Base-by-base conservation (phyloP, 805 yeast species). In the Soucietia sequanensis region DNA sequence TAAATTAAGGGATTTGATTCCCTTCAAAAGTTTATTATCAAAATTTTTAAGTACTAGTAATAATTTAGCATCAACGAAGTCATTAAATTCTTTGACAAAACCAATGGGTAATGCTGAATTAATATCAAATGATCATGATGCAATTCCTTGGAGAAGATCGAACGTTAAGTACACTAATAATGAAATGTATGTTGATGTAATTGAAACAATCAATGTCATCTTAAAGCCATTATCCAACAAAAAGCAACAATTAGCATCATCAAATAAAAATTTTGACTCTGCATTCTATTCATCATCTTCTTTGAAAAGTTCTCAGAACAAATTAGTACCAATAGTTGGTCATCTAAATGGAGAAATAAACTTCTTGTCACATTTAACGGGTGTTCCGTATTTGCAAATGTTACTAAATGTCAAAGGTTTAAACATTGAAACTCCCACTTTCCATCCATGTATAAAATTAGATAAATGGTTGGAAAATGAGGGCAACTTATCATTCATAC, bases 111-210 rank as follows among this genome's bases (percentile, higher is more conserved):
- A 13, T 9, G 19, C 8, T 7, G 29, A 27, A 13, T n/a, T n/a
- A n/a, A n/a, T n/a, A n/a, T n/a, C n/a, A n/a, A n/a, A n/a, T n/a
- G 23, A 21, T 11, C 23, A 61, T 1, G 48, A 41, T 12, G 51
- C 66, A 30, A 37, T 38, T 6, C 95, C 96, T 1, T 91, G 98
- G 98, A 74, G 98, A 48, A 68, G 76, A 30, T 54, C 80, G 4
- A 75, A 78, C 43, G 82, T 84, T n/a, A 75, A 72, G 44, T 79
- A 86, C 54, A 72, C 86, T 3, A 80, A 80, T 44, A 88, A 91
- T 57, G 98, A 91, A 58, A 70, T 91, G 58, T 88, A 81, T 54
- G 83, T 91, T 6, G 98, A 93, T 58, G 55, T 93, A 5, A 68
- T 71, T 2, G 99, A 91, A 56, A 64, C 71, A 1, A 56, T 85